These are phyloP conservation scores for Vitis vinifera DNA, from an alignment of 164 flowering plant genomes.

Conservation along the genomic window ASM3070453v1 NC_081816.1:773501-774000, in stretches of 20 bases:
- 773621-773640: constrained; percentile 42
- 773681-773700: constrained; percentile 52
- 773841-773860: too few species aligned
- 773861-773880: too few species aligned
- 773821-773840: not conserved
- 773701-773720: constrained; percentile 19
- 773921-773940: too few species aligned
- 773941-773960: too few species aligned
- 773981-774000: too few species aligned
- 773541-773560: too few species aligned
- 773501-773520: not conserved
- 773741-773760: constrained; percentile 41
- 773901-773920: too few species aligned
- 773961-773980: too few species aligned
- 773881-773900: too few species aligned
- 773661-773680: constrained; percentile 44
- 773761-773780: too few species aligned
- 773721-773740: constrained; percentile 45
- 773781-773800: not conserved
- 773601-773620: constrained; percentile 43
- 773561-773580: not conserved
- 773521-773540: too few species aligned
- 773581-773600: constrained; percentile 49
- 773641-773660: constrained; percentile 50
- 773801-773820: not conserved